A percentile compares a stretch with the other conserved stretches of the same genome.
phyloP scores from a whole-genome alignment of 768 basidiomycete species.

The Leccinum boreale region DNA sequence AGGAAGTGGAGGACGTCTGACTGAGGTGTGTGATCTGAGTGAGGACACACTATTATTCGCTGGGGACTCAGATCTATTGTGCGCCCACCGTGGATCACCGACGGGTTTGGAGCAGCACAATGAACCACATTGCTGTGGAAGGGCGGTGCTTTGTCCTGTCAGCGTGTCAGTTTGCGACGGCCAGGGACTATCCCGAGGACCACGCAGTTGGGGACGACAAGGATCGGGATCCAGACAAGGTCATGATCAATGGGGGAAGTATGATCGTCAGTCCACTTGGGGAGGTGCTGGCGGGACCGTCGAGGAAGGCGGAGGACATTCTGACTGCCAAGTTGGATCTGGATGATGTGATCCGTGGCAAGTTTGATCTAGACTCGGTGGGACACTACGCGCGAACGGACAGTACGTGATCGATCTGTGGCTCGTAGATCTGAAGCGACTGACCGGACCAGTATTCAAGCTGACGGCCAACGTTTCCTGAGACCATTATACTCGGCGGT shows the following conservation, averaged over 20 bases:
- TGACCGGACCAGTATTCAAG: conserved; percentile 27
- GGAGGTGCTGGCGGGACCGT: conserved; percentile 55
- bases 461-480: conserved; percentile 12
- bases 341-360: conserved; percentile 52
- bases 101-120: conserved; percentile 52
- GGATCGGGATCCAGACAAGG: conserved; percentile 41
- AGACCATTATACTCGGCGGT: neutral
- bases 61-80: conserved; percentile 59
- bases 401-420: conserved; percentile 33
- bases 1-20: neutral
- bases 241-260: conserved; percentile 62
- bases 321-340: conserved; percentile 57
- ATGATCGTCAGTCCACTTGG: conserved; percentile 60
- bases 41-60: conserved; percentile 55
- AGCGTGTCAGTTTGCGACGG: conserved; percentile 57
- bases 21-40: conserved; percentile 34
- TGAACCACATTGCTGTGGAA: conserved; percentile 63
- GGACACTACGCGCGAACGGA: conserved; percentile 63
- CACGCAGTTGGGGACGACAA: conserved; percentile 41
- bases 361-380: conserved; percentile 59
- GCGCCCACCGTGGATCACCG: conserved; percentile 65
- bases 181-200: conserved; percentile 48
- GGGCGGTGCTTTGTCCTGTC: conserved; percentile 68
- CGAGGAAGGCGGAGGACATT: conserved; percentile 49
- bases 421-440: neutral